Percentiles rank a stretch among this genome's conserved stretches.
Conservation (phyloP, 768 basidiomycete genomes). For the Gautieria morchelliformis region DNA sequence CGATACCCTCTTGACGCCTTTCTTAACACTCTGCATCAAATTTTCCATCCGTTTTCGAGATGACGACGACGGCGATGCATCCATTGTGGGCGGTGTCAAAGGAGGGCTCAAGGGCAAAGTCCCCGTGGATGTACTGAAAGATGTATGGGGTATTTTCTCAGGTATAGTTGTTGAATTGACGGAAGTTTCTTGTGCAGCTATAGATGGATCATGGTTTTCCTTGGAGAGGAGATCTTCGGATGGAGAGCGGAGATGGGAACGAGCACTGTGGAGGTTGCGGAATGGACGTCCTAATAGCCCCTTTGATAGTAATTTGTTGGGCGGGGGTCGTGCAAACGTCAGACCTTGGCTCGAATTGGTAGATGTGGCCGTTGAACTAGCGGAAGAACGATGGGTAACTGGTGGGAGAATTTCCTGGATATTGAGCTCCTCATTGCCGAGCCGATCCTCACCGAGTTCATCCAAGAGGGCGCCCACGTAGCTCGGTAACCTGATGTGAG, state of each 20-base stretch:
- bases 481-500: not conserved
- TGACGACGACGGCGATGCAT: not conserved
- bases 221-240: not conserved
- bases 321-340: not conserved
- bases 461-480: slow-evolving; percentile 5
- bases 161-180: not conserved
- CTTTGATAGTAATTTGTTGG: not conserved
- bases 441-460: not conserved
- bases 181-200: not conserved
- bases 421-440: not conserved
- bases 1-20: slow-evolving; percentile 4
- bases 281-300: not conserved
- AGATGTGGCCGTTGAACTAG: not conserved
- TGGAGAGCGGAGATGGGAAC: not conserved
- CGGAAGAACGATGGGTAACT: not conserved
- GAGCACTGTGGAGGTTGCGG: not conserved
- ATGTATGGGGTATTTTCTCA: not conserved
- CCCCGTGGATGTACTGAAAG: not conserved
- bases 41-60: not conserved
- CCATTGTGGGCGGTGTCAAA: not conserved
- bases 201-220: not conserved
- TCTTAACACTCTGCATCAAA: slow-evolving; percentile 1
- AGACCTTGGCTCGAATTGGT: not conserved
- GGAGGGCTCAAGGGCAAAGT: not conserved
- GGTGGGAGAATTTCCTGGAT: not conserved